Base-by-base conservation (phyloP, 352 stramenopile species). In the Pythium inflatum region DNA sequence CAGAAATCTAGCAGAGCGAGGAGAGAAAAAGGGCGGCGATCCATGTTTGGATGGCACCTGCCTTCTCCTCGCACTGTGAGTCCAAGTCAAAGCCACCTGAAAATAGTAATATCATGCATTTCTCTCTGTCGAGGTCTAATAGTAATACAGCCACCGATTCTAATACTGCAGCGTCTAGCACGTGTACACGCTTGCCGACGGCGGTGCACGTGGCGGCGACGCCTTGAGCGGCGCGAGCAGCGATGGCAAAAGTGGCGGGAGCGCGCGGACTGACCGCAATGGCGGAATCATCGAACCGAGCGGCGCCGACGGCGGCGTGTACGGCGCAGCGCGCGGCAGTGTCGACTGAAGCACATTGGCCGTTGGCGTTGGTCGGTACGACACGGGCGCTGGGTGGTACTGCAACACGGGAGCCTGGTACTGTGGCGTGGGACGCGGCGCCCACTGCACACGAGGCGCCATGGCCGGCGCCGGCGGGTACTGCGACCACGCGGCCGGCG, bases 221-320 rank as follows among this genome's bases (percentile, higher is more conserved):
- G 50, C 2, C 41, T 64, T 64, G 40, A 40, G 43, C 9, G 41
- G 43, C 2, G 45, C 53, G 25, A 70, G 46, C 53, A 58, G 41
- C 9, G 63, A 70, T 31, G 63, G 63, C 5, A 70, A 34, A 28
- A 70, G 45, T 18, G 53, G 22, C 5, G 63, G 63, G 51, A 70
- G 53, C 41, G 62, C n/a, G n/a, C n/a, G 62, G 33, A 70, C 53
- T 24, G 63, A 70, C 25, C 54, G 63, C 63, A 70, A 33, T 25
- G 63, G 63, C 40, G 63, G 63, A 33, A 70, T 70, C 40, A 64
- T 64, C 20, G n/a, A 22, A 22, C 24, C 34, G 11, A 27, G 3
- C 3, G 50, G 13, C 6, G 18, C n/a, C 25, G 24, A 24, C 9
- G 40, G 22, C 16, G 40, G 34, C 11, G 24, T 33, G 63, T 64